These are phyloP conservation scores for Tricholoma furcatifolium DNA, from an alignment of 768 basidiomycete genomes.

Conservation along the genomic window DNA sequence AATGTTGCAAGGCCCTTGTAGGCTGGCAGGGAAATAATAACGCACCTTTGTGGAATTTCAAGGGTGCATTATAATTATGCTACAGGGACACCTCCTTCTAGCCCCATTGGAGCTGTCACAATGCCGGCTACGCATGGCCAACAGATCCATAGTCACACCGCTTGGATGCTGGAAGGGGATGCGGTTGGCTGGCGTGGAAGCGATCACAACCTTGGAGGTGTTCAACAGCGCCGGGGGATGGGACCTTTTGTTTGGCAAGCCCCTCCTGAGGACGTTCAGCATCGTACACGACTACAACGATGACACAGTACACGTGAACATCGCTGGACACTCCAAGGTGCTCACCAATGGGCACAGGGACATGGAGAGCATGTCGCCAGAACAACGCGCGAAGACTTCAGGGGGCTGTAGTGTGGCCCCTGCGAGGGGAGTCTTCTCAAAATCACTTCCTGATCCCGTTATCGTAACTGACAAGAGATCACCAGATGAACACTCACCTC, in stretches of 20 bases:
- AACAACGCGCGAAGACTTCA: neutral
- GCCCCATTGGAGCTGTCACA: conserved; percentile 6
- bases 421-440: neutral
- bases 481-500: no score
- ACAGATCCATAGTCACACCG: conserved; percentile 15
- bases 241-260: conserved; percentile 28
- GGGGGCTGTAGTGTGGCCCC: neutral
- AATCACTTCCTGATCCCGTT: no score
- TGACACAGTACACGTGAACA: conserved; percentile 12
- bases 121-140: conserved; percentile 21
- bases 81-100: no score
- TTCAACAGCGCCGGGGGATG: conserved; percentile 26
- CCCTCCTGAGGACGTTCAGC: conserved; percentile 17
- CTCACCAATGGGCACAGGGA: neutral
- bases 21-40: no score
- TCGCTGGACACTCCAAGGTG: neutral
- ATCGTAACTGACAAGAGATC: no score
- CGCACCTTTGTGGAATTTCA: no score
- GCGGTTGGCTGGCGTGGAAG: neutral
- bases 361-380: neutral
- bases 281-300: conserved; percentile 24
- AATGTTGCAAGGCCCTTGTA: no score
- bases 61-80: no score
- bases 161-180: conserved; percentile 9
- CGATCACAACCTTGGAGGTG: conserved; percentile 18